A percentile compares a stretch with the other conserved stretches of the same genome.
These are phyloP conservation scores for Orbilia brochopaga DNA, from an alignment of 2,329 filamentous ascomycete genomes.

Conservation along the genomic window DNA sequence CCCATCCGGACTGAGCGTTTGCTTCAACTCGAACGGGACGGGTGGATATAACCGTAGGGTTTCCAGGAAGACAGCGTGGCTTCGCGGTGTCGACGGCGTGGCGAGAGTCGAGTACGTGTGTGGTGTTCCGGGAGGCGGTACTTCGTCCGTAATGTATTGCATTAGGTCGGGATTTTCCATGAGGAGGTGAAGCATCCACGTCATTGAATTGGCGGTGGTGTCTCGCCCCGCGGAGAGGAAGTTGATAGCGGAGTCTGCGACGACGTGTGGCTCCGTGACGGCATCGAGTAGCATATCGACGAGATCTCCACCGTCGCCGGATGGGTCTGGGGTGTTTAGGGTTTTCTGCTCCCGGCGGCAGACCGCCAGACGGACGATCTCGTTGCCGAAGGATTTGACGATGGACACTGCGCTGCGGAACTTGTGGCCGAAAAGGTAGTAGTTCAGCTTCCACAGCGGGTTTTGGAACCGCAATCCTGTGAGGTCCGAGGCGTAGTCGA, in stretches of 20 bases:
- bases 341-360: constrained; percentile 57
- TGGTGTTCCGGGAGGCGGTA: constrained; percentile 59
- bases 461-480: constrained; percentile 71
- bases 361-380: constrained; percentile 66
- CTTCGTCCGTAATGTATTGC: constrained; percentile 60
- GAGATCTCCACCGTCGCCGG: constrained; percentile 61
- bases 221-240: constrained; percentile 70
- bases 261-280: constrained; percentile 64
- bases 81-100: constrained; percentile 28
- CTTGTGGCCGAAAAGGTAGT: constrained; percentile 62
- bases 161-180: constrained; percentile 62
- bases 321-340: constrained; percentile 22
- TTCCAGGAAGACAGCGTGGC: constrained; percentile 67
- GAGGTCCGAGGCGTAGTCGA: constrained; percentile 68
- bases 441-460: constrained; percentile 68
- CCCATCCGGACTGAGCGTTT: constrained; percentile 60
- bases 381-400: constrained; percentile 65
- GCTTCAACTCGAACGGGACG: constrained; percentile 71
- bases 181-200: constrained; percentile 69
- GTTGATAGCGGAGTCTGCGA: constrained; percentile 70
- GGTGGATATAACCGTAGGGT: constrained; percentile 68
- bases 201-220: constrained; percentile 69
- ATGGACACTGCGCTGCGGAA: constrained; percentile 63
- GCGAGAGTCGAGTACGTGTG: constrained; percentile 60
- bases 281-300: constrained; percentile 68